A percentile compares a stretch with the other conserved stretches of the same genome.
phyloP scores from a whole-genome alignment of 2,329 filamentous ascomycete species.

The Chaetomiaceae sp. region DNA sequence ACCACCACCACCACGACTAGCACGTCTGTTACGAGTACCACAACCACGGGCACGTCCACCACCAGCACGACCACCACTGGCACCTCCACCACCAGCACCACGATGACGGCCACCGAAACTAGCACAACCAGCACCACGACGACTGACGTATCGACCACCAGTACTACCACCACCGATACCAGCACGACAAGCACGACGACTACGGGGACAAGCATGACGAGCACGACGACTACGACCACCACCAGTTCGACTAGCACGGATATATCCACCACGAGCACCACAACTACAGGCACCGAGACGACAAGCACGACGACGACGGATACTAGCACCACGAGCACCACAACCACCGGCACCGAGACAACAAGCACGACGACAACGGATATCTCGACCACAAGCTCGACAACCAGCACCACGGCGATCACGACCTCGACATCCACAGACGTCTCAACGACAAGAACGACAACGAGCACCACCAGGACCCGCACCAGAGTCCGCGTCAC shows the following conservation, averaged over 20 bases:
- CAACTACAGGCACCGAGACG: neutral
- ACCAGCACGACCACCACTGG: neutral
- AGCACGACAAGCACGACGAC: neutral
- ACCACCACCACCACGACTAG: neutral
- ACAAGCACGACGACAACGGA: conserved; percentile 2
- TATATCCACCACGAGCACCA: neutral
- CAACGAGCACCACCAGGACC: neutral
- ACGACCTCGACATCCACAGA: neutral
- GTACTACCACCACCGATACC: neutral
- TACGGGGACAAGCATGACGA: neutral
- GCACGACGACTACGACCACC: neutral
- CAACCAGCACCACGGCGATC: neutral
- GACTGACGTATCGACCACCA: neutral
- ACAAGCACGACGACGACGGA: neutral
- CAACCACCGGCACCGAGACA: neutral
- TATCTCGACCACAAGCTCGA: neutral
- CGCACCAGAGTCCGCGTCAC: neutral
- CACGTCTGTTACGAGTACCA: neutral
- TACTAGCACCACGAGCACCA: neutral
- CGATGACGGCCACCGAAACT: neutral
- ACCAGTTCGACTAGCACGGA: neutral
- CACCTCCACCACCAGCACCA: neutral
- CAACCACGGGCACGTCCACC: neutral
- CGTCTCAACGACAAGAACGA: neutral
- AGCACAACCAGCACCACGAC: neutral